Evolutionary conservation across 2,329 filamentous ascomycete species (phyloP).

Genomic region (Gaeumannomyces sp.): DNA sequence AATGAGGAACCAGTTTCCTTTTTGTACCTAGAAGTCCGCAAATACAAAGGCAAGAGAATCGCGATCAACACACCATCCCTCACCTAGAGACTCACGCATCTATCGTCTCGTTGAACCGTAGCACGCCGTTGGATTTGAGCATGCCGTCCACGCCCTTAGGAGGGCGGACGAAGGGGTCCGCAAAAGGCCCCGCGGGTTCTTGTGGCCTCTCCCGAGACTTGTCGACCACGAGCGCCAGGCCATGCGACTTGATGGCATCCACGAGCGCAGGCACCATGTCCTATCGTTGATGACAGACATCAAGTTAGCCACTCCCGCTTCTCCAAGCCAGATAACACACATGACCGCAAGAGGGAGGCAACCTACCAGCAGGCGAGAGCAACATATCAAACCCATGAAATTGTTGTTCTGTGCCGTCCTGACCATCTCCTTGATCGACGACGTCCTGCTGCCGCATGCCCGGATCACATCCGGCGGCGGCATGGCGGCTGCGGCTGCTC

Average conservation of each 20-base stretch:
- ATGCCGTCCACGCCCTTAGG: slow-evolving; percentile 84
- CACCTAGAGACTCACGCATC: slow-evolving; percentile 63
- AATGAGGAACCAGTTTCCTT: not conserved
- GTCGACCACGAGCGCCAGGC: slow-evolving; percentile 86
- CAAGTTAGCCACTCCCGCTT: not conserved
- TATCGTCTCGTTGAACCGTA: slow-evolving; percentile 91
- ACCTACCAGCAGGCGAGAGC: slow-evolving; percentile 75
- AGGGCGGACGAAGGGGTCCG: slow-evolving; percentile 51
- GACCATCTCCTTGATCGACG: slow-evolving; percentile 91
- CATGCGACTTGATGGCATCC: slow-evolving; percentile 89
- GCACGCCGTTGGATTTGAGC: slow-evolving; percentile 75
- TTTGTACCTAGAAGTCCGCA: not conserved
- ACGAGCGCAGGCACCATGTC: slow-evolving; percentile 89
- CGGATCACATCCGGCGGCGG: slow-evolving; percentile 29
- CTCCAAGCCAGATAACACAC: not conserved
- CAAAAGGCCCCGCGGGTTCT: slow-evolving; percentile 29
- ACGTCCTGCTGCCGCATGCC: slow-evolving; percentile 64
- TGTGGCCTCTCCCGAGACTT: slow-evolving; percentile 56
- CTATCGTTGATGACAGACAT: slow-evolving; percentile 37
- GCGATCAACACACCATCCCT: not conserved
- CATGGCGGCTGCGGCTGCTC: slow-evolving; percentile 24
- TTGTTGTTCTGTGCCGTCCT: slow-evolving; percentile 93
- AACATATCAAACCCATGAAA: slow-evolving; percentile 95
- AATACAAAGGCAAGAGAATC: not conserved
- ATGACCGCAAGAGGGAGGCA: not conserved